Percentiles rank a stretch among this genome's conserved stretches.
Evolutionary conservation across 2,329 filamentous ascomycete genomes (phyloP).

Genomic region (Chaetomium globosum): DNA sequence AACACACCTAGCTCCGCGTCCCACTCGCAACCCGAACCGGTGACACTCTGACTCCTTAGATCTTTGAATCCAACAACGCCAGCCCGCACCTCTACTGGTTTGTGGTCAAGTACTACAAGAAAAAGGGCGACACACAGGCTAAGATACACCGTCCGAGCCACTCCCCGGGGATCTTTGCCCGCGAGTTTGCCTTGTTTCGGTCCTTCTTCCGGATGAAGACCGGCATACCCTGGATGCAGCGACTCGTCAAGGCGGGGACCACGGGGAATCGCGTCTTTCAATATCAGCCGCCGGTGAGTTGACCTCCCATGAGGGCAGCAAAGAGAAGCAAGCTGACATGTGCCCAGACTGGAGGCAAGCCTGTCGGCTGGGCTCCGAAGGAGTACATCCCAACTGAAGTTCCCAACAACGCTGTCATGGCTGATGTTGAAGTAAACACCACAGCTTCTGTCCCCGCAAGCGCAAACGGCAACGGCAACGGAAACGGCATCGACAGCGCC

Average conservation of each 20-base stretch:
- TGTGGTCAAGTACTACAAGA: conserved; percentile 55
- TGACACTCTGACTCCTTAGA: conserved; percentile 46
- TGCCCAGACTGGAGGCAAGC: conserved; percentile 36
- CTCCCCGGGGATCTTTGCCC: conserved; percentile 45
- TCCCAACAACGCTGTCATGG: neutral
- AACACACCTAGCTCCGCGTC: neutral
- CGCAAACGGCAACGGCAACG: neutral
- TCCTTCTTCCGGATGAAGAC: conserved; percentile 62
- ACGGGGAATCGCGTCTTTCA: conserved; percentile 44
- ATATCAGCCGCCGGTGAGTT: conserved; percentile 53
- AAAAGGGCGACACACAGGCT: conserved; percentile 44
- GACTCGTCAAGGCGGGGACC: conserved; percentile 45
- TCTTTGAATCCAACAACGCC: conserved; percentile 65
- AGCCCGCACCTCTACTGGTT: conserved; percentile 64
- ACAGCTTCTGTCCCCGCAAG: neutral
- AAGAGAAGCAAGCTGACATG: neutral
- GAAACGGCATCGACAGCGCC: neutral
- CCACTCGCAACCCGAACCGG: neutral
- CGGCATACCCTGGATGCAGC: conserved; percentile 61
- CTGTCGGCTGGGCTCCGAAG: conserved; percentile 36
- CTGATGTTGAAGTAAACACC: neutral
- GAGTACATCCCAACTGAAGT: conserved; percentile 15
- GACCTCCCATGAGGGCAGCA: neutral
- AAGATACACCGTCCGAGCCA: conserved; percentile 46
- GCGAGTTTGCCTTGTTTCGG: conserved; percentile 56